Evolutionary conservation across 2,329 filamentous ascomycete species (phyloP).

Genomic region (Diaporthe caulivora): DNA sequence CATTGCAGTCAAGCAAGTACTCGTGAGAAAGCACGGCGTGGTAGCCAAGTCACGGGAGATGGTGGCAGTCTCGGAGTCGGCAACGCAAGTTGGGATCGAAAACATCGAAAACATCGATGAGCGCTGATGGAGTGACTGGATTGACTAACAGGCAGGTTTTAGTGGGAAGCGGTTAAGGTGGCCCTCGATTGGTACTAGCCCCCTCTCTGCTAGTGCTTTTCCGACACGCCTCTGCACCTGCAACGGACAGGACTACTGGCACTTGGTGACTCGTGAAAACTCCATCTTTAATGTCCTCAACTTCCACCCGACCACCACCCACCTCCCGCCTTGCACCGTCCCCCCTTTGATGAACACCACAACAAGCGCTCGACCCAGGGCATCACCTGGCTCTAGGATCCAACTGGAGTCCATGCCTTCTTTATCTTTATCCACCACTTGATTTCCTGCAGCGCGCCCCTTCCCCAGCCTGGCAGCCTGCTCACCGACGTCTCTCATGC

Average conservation of each 20-base stretch:
- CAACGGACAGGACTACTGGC: constrained; percentile 27
- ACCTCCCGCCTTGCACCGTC: constrained; percentile 33
- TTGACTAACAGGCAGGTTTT: constrained; percentile 11
- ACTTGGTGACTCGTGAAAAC: constrained; percentile 40
- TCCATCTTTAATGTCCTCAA: constrained; percentile 44
- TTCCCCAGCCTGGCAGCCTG: constrained; percentile 69
- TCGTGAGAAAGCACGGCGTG: constrained; percentile 1
- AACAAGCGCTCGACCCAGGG: constrained; percentile 47
- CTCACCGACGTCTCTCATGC: constrained; percentile 76
- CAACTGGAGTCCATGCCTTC: constrained; percentile 34
- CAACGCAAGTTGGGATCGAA: constrained; percentile 10
- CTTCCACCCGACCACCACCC: constrained; percentile 33
- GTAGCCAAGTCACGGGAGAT: not conserved
- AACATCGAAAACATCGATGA: not conserved
- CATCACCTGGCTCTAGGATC: constrained; percentile 50
- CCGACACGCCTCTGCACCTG: constrained; percentile 27
- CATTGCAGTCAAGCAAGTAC: constrained; percentile 32
- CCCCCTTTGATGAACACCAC: constrained; percentile 52
- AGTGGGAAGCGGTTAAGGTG: constrained; percentile 9
- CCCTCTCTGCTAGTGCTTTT: constrained; percentile 16
- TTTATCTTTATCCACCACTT: constrained; percentile 29
- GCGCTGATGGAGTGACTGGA: not conserved
- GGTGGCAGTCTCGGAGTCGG: not conserved
- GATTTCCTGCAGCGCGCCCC: constrained; percentile 50
- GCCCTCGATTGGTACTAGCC: constrained; percentile 36